Evolutionary conservation across 257 asterid species (phyloP).

Genomic region (Salvia miltiorrhiza): DNA sequence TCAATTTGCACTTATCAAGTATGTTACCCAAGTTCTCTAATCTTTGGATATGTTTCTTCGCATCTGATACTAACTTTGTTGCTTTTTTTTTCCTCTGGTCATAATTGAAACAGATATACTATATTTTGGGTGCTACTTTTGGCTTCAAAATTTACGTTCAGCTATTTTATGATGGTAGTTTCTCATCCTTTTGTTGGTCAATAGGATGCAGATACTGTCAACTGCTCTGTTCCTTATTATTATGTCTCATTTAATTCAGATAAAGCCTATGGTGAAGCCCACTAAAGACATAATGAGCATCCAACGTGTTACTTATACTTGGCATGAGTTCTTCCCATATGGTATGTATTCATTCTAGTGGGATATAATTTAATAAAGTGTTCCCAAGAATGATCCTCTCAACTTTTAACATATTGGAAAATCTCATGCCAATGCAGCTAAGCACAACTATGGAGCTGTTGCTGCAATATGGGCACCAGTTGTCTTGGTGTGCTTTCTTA

Average conservation of each 20-base stretch:
- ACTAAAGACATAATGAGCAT: constrained; percentile 77
- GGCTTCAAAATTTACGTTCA: constrained; percentile 69
- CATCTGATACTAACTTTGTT: constrained; percentile 20
- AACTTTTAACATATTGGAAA: constrained; percentile 15
- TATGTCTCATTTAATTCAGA: constrained; percentile 45
- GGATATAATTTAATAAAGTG: neutral
- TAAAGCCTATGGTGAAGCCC: constrained; percentile 84
- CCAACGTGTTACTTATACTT: constrained; percentile 63
- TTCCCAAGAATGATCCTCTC: constrained; percentile 16
- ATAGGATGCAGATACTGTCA: constrained; percentile 4
- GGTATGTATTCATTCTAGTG: constrained; percentile 38
- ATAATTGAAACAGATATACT: constrained; percentile 64
- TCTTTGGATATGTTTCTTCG: constrained; percentile 8
- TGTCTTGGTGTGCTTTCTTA: constrained; percentile 55
- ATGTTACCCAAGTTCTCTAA: constrained; percentile 27
- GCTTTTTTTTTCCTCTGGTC: neutral
- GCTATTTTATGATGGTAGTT: constrained; percentile 80
- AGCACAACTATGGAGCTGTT: constrained; percentile 65
- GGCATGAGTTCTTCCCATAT: constrained; percentile 94
- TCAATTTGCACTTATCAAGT: constrained; percentile 87
- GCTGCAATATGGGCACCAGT: constrained; percentile 83
- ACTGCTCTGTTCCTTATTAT: constrained; percentile 17
- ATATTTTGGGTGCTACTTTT: constrained; percentile 86
- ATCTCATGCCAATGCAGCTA: constrained; percentile 55
- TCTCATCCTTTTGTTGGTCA: constrained; percentile 22